Percentiles rank a stretch among this genome's conserved stretches.
Conservation (phyloP, 345 rosid species). For the Dipteronia dyeriana region DNA sequence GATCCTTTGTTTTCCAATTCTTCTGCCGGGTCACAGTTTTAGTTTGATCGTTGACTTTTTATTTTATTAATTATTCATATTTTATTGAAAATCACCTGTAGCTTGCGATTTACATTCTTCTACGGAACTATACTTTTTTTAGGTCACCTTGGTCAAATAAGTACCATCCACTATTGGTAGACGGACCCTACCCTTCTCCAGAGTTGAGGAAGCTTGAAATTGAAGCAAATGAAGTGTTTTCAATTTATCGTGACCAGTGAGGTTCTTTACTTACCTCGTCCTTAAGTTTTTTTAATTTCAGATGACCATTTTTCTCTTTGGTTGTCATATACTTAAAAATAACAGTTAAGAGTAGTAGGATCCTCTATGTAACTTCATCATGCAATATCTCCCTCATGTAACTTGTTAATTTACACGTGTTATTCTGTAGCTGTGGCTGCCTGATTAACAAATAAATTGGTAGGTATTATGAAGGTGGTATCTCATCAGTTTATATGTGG, state of each 20-base stretch:
- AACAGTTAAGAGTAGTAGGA: background rate
- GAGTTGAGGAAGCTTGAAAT: slow-evolving; percentile 85
- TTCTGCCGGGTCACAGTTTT: background rate
- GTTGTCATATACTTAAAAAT: background rate
- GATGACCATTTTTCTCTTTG: background rate
- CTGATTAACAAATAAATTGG: slow-evolving; percentile 35
- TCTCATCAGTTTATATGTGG: slow-evolving; percentile 97
- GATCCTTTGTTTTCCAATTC: background rate
- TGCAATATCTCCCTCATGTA: background rate
- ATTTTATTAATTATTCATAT: background rate
- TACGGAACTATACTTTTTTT: slow-evolving; percentile 22
- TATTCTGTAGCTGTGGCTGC: slow-evolving; percentile 14
- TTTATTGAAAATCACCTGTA: background rate
- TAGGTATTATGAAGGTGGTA: slow-evolving; percentile 99
- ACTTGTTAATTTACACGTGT: background rate
- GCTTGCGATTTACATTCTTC: background rate
- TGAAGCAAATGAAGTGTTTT: slow-evolving; percentile 88
- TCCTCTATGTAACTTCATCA: background rate
- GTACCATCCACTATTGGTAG: slow-evolving; percentile 78
- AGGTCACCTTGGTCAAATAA: slow-evolving; percentile 98
- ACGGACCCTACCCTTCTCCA: slow-evolving; percentile 74
- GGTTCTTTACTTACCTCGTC: slow-evolving; percentile 88
- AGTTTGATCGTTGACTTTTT: background rate
- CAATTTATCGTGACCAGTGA: slow-evolving; percentile 99
- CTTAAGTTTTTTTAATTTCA: slow-evolving; percentile 26